Evolutionary conservation across 2,329 filamentous ascomycete genomes (phyloP).

Genomic region (Ophiostoma triangulosporum): DNA sequence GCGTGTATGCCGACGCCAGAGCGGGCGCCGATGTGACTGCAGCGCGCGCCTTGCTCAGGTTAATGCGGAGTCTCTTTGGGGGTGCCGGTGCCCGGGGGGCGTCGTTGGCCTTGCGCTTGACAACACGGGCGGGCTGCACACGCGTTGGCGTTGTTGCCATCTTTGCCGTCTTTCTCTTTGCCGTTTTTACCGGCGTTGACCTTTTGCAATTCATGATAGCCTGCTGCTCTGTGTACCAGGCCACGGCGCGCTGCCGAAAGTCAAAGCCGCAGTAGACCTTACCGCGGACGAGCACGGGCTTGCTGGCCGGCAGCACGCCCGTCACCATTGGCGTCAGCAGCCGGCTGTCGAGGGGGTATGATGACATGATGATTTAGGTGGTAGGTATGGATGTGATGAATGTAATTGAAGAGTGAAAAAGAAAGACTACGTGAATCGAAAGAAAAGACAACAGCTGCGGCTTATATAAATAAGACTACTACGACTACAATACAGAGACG

Average conservation of each 20-base stretch:
- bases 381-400: background rate
- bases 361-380: too few relatives aligned
- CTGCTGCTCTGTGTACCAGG: constrained; percentile 6
- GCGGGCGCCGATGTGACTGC: background rate
- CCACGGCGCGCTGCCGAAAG: constrained; percentile 3
- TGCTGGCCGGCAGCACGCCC: background rate
- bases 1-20: background rate
- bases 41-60: background rate
- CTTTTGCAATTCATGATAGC: background rate
- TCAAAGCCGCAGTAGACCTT: constrained; percentile 9
- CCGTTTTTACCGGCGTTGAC: background rate
- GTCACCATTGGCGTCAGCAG: background rate
- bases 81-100: background rate
- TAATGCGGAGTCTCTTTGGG: background rate
- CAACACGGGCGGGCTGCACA: constrained; percentile 8
- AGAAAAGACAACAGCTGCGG: too few relatives aligned
- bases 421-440: background rate
- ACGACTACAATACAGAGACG: too few relatives aligned
- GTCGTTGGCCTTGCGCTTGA: constrained; percentile 4
- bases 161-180: background rate
- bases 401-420: background rate
- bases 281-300: constrained; percentile 2
- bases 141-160: background rate
- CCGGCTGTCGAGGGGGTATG: background rate
- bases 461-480: too few relatives aligned